phyloP scores from a whole-genome alignment of 805 yeast genomes.

The Cyberlindnera mycetangii region DNA sequence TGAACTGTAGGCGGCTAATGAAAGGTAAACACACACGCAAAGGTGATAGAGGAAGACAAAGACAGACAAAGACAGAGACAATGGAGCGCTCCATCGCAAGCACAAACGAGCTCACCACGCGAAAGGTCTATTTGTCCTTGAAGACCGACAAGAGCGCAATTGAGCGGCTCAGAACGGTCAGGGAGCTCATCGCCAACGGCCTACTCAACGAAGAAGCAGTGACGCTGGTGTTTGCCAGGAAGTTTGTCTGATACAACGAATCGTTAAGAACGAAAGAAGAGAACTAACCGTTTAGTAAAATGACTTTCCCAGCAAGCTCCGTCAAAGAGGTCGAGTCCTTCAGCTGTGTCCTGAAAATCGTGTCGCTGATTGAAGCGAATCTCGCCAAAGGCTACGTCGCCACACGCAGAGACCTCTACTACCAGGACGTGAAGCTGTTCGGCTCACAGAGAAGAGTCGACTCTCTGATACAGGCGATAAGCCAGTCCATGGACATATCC shows the following conservation, averaged over 20 bases:
- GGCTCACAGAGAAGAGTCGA: slow-evolving; percentile 43
- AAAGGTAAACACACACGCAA: not conserved
- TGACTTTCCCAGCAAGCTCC: slow-evolving; percentile 19
- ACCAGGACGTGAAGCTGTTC: slow-evolving; percentile 57
- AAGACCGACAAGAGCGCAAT: not conserved
- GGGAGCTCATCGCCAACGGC: slow-evolving; percentile 3
- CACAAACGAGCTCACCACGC: not conserved
- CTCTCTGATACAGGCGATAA: slow-evolving; percentile 36
- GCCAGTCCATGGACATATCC: slow-evolving; percentile 37
- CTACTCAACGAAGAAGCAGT: slow-evolving; percentile 1
- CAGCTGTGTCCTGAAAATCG: slow-evolving; percentile 11
- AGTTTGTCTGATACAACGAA: no score
- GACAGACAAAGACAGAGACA: not conserved
- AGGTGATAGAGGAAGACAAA: not conserved
- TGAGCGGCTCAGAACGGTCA: not conserved
- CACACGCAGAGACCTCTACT: slow-evolving; percentile 58
- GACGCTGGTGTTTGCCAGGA: slow-evolving; percentile 1
- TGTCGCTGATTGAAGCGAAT: slow-evolving; percentile 20
- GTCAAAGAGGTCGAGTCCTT: slow-evolving; percentile 9
- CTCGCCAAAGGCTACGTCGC: slow-evolving; percentile 13
- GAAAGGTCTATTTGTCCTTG: slow-evolving; percentile 1
- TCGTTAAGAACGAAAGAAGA: no score
- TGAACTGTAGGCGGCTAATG: no score
- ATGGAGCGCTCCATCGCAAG: slow-evolving; percentile 1
- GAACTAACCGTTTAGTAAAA: no score